phyloP scores from a whole-genome alignment of 2,329 filamentous ascomycete species.

The Didymella keratinophila region DNA sequence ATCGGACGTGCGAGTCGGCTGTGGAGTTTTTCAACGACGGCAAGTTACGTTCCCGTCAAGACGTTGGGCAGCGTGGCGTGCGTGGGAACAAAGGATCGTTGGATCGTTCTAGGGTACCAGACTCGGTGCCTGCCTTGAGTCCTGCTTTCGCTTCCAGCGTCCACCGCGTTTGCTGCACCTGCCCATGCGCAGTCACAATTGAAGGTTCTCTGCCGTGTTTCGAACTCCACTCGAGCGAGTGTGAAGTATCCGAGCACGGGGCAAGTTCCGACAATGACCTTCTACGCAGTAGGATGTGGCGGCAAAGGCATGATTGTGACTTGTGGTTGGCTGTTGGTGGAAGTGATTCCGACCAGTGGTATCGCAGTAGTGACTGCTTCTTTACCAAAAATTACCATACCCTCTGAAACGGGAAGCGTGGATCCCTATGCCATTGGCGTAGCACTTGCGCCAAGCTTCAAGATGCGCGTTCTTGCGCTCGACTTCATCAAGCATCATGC shows the following conservation, averaged over 20 bases:
- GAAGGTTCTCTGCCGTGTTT: slow-evolving; percentile 17
- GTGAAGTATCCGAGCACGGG: not conserved
- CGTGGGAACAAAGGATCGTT: slow-evolving; percentile 12
- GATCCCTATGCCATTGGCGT: not conserved
- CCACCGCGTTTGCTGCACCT: slow-evolving; percentile 11
- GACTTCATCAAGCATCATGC: not conserved
- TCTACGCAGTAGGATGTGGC: not conserved
- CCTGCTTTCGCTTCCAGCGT: slow-evolving; percentile 6
- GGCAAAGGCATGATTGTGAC: slow-evolving; percentile 1
- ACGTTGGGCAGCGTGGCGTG: slow-evolving; percentile 1
- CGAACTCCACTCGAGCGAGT: slow-evolving; percentile 1
- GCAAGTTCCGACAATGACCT: not conserved
- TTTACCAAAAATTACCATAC: not conserved
- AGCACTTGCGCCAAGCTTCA: slow-evolving; percentile 3
- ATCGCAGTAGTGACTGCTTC: not conserved
- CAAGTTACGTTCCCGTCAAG: slow-evolving; percentile 9
- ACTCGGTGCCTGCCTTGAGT: not conserved
- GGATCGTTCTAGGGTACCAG: slow-evolving; percentile 15
- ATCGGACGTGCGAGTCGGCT: slow-evolving; percentile 1
- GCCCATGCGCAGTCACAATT: slow-evolving; percentile 12
- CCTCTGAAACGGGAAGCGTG: not conserved
- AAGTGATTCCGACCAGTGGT: slow-evolving; percentile 1
- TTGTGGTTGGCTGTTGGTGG: not conserved
- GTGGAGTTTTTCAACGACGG: slow-evolving; percentile 3
- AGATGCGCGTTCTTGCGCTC: slow-evolving; percentile 1